Percentiles rank a stretch among this genome's conserved stretches.
Evolutionary conservation across 306 rosid species (phyloP).

Genomic region (Gastrolobium villosum): DNA sequence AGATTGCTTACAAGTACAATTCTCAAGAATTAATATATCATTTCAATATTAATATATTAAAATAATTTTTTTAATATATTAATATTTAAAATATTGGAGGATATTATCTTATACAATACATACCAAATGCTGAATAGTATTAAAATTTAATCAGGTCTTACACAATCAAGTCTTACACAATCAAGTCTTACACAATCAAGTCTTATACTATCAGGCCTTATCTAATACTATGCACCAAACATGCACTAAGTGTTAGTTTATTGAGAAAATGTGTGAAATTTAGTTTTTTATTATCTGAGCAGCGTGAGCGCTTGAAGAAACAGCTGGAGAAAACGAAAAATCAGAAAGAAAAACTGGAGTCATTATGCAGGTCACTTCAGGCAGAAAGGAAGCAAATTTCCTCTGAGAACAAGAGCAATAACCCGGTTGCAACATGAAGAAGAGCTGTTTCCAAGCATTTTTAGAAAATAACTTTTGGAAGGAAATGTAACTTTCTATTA

Average conservation of each 20-base stretch:
- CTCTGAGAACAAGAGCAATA: constrained; percentile 63
- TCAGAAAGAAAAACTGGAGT: constrained; percentile 90
- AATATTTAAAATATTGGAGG: too few species aligned
- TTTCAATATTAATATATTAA: too few species aligned
- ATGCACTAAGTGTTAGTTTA: not conserved
- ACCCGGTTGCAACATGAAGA: constrained; percentile 57
- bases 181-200: too few species aligned
- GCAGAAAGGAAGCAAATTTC: constrained; percentile 88
- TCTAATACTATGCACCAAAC: too few species aligned
- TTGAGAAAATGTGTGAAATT: constrained; percentile 14
- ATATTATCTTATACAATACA: too few species aligned
- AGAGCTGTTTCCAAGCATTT: constrained; percentile 35
- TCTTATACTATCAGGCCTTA: too few species aligned
- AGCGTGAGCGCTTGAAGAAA: constrained; percentile 89
- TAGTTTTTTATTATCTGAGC: constrained; percentile 47
- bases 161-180: too few species aligned
- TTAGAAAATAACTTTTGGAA: constrained; percentile 23
- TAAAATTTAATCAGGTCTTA: too few species aligned
- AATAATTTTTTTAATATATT: too few species aligned
- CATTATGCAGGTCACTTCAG: constrained; percentile 88
- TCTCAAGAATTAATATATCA: too few species aligned
- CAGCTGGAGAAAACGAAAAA: constrained; percentile 84
- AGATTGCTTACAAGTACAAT: too few species aligned
- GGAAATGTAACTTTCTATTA: constrained; percentile 20
- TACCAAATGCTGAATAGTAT: too few species aligned